Conservation (phyloP, 495 filamentous ascomycete genomes). For the Penicillium lagena region DNA sequence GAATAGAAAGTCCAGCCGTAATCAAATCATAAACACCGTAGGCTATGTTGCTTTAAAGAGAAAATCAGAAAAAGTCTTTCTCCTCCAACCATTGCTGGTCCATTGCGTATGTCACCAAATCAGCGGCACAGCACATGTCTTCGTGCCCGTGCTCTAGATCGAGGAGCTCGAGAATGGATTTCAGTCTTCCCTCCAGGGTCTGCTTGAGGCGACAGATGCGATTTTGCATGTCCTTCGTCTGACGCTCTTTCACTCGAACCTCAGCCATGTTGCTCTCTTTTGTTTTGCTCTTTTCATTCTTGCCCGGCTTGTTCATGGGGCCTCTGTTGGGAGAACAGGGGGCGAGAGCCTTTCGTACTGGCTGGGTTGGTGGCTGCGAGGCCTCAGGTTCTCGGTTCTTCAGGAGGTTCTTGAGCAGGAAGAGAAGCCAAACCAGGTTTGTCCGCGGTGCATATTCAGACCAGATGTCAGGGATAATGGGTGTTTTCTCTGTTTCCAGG, state of each 20-base stretch:
- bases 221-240: background rate
- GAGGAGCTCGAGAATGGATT: slow-evolving; percentile 26
- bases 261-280: background rate
- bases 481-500: slow-evolving; percentile 19
- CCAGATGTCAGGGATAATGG: slow-evolving; percentile 36
- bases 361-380: background rate
- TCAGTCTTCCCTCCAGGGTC: slow-evolving; percentile 27
- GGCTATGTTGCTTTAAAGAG: background rate
- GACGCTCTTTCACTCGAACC: slow-evolving; percentile 4
- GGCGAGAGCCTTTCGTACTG: slow-evolving; percentile 26
- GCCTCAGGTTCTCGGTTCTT: slow-evolving; percentile 29
- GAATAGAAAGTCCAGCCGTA: background rate
- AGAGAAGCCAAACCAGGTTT: slow-evolving; percentile 46
- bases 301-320: slow-evolving; percentile 2
- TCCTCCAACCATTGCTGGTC: slow-evolving; percentile 38
- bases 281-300: slow-evolving; percentile 6
- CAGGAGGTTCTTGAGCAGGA: slow-evolving; percentile 41
- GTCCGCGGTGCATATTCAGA: slow-evolving; percentile 39
- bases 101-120: slow-evolving; percentile 42
- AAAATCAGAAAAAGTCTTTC: slow-evolving; percentile 32
- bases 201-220: slow-evolving; percentile 19
- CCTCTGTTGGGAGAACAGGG: slow-evolving; percentile 30
- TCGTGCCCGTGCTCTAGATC: slow-evolving; percentile 35
- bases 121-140: slow-evolving; percentile 45
- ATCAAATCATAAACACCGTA: background rate